Evolutionary conservation across 192 early-diverging fungal species (phyloP).

Genomic region (Phlyctochytrium planicorne): DNA sequence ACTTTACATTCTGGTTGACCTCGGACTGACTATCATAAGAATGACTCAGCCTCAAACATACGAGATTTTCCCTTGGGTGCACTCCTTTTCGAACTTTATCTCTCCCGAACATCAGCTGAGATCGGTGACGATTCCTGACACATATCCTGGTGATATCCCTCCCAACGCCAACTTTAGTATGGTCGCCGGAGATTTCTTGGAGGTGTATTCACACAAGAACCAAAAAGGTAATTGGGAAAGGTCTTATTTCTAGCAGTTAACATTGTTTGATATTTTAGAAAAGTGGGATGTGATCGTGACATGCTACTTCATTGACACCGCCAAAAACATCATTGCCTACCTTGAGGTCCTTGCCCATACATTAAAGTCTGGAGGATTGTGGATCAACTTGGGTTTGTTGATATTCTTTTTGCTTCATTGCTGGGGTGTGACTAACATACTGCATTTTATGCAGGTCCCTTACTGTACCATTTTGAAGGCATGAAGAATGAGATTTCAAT

Average conservation of each 20-base stretch:
- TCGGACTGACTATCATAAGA: not conserved
- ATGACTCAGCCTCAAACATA: conserved; percentile 43
- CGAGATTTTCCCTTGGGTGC: conserved; percentile 87
- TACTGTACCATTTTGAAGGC: conserved; percentile 95
- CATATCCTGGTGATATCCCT: conserved; percentile 62
- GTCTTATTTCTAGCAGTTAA: not conserved
- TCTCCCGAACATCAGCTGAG: conserved; percentile 60
- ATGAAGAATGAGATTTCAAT: conserved; percentile 75
- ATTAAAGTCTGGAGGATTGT: conserved; percentile 59
- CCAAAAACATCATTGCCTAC: conserved; percentile 88
- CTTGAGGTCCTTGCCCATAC: conserved; percentile 76
- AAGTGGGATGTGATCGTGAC: conserved; percentile 88
- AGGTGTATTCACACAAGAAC: conserved; percentile 70
- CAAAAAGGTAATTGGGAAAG: conserved; percentile 45
- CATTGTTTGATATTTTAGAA: not conserved
- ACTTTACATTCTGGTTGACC: not conserved
- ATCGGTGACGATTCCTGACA: conserved; percentile 79
- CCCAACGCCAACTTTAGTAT: conserved; percentile 82
- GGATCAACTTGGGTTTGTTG: conserved; percentile 48
- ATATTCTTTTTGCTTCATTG: conserved; percentile 7
- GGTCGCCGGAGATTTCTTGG: conserved; percentile 96
- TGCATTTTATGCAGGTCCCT: conserved; percentile 58
- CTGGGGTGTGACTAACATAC: not conserved
- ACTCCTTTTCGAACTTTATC: conserved; percentile 83
- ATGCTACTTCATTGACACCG: conserved; percentile 98